phyloP scores from a whole-genome alignment of 768 basidiomycete species.

The Auricularia auricula-judae region DNA sequence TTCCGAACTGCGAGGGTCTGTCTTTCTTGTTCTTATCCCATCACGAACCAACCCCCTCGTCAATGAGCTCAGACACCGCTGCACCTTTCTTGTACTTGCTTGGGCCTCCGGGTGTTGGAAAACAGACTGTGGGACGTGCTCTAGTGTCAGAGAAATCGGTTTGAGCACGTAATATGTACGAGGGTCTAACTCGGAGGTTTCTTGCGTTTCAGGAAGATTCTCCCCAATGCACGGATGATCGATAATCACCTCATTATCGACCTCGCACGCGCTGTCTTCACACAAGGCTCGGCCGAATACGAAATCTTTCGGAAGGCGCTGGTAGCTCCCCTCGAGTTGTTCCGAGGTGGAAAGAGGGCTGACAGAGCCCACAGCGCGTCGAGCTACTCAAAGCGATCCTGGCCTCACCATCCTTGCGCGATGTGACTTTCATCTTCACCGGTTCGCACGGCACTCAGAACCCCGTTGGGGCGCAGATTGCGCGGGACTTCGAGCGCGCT shows the following conservation, averaged over 20 bases:
- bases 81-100: neutral
- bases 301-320: neutral
- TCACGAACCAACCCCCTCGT: too few species aligned
- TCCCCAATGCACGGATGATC: neutral
- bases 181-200: neutral
- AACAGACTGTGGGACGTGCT: neutral
- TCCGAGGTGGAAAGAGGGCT: too few species aligned
- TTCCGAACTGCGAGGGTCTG: too few species aligned
- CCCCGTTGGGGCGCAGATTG: neutral
- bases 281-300: neutral
- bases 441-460: neutral
- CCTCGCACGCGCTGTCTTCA: neutral
- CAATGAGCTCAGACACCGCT: neutral
- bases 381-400: neutral
- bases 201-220: neutral
- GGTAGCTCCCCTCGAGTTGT: neutral
- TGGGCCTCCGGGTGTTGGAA: neutral
- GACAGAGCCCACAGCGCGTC: neutral
- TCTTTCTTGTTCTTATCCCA: too few species aligned
- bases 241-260: neutral
- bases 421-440: neutral
- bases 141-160: neutral
- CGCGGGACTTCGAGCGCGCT: neutral
- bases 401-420: neutral
- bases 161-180: neutral